Evolutionary conservation across 2,329 filamentous ascomycete species (phyloP).

Genomic region (Colletotrichum chlorophyti): DNA sequence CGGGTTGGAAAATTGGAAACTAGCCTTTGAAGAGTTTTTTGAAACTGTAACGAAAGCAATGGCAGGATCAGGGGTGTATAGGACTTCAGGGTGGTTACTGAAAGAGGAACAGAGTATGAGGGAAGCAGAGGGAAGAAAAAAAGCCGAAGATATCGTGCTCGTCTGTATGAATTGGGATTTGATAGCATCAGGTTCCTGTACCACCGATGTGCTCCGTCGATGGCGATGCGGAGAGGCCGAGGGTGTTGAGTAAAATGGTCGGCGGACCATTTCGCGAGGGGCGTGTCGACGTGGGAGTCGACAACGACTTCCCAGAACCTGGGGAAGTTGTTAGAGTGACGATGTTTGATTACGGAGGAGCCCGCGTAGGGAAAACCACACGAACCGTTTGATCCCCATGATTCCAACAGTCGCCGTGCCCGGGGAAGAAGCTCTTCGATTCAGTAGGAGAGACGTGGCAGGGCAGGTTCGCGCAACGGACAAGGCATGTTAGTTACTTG

Average conservation of each 20-base stretch:
- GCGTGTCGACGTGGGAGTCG: neutral
- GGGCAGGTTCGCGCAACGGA: neutral
- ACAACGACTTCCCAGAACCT: neutral
- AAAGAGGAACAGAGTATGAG: rapidly evolving
- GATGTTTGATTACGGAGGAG: neutral
- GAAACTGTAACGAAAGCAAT: no score
- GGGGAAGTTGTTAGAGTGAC: neutral
- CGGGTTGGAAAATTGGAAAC: no score
- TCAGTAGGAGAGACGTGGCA: neutral
- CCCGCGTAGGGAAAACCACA: neutral
- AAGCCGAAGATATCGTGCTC: neutral
- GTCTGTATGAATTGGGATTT: no score
- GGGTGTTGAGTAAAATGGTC: neutral
- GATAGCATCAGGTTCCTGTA: neutral
- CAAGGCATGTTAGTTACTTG: neutral
- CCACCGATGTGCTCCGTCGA: slow-evolving; percentile 6
- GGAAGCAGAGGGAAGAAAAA: neutral
- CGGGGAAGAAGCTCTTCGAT: no score
- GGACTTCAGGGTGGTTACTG: no score
- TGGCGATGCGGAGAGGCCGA: neutral
- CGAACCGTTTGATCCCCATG: neutral
- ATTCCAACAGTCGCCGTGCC: no score
- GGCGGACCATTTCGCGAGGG: neutral
- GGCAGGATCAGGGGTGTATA: no score
- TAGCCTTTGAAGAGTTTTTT: no score